phyloP scores from a whole-genome alignment of 73 alveolate genomes.

The Vitrella brassicaformis region DNA sequence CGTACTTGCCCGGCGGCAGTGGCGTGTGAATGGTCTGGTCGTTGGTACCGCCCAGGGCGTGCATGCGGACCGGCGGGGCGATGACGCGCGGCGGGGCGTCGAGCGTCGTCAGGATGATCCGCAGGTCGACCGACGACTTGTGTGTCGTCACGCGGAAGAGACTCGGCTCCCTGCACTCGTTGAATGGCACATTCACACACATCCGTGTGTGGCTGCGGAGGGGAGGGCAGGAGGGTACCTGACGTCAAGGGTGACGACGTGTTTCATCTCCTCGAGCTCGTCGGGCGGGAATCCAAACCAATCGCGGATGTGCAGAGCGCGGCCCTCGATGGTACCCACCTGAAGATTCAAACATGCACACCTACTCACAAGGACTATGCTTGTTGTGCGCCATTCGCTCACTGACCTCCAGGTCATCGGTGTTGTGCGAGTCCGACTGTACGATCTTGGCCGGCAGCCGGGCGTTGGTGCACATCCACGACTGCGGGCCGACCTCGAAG shows the following conservation, averaged over 20 bases:
- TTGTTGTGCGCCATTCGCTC: too few species aligned
- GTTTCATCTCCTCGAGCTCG: conserved; percentile 15
- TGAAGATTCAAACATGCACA: too few species aligned
- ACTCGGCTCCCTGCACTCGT: not conserved
- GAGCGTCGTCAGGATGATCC: not conserved
- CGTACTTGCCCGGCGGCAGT: conserved; percentile 1
- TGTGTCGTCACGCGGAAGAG: not conserved
- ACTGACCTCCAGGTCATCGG: not conserved
- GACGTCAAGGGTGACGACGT: conserved; percentile 13
- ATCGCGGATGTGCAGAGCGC: not conserved
- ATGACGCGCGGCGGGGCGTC: not conserved
- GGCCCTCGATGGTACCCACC: not conserved
- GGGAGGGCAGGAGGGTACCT: too few species aligned
- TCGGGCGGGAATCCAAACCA: conserved; percentile 20
- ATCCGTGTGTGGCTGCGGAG: too few species aligned
- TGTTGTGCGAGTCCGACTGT: not conserved
- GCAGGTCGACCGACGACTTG: not conserved
- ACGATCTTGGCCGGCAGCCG: conserved; percentile 20
- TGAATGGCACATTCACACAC: too few species aligned
- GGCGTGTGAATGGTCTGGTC: not conserved
- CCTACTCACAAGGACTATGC: too few species aligned
- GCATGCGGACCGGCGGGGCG: not conserved
- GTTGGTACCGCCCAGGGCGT: not conserved
- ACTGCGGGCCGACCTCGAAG: conserved; percentile 11
- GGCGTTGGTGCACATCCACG: conserved; percentile 2